Percentiles rank a stretch among this genome's conserved stretches.
Conservation (phyloP, 148 eudicot species). For the Rheum nobile region DNA sequence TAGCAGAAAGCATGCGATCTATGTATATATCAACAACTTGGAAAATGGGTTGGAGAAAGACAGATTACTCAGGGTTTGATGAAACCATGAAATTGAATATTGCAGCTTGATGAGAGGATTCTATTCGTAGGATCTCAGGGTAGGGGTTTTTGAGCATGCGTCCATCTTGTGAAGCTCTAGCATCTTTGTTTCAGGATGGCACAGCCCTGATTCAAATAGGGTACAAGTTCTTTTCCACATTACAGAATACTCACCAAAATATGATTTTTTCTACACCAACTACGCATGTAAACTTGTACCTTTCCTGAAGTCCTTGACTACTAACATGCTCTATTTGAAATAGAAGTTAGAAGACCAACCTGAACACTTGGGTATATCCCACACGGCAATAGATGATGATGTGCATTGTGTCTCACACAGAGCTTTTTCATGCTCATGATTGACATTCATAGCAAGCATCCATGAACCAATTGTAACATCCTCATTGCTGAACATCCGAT, state of each 20-base stretch:
- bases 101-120: neutral
- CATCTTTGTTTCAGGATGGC: slow-evolving; percentile 73
- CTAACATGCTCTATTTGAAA: no score
- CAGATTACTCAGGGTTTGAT: neutral
- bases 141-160: slow-evolving; percentile 53
- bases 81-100: neutral
- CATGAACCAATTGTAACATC: slow-evolving; percentile 94
- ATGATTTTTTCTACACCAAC: neutral
- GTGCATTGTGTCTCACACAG: slow-evolving; percentile 74
- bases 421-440: slow-evolving; percentile 56
- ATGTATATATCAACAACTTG: neutral
- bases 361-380: slow-evolving; percentile 98
- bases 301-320: neutral
- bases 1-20: neutral
- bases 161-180: slow-evolving; percentile 73
- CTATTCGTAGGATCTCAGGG: slow-evolving; percentile 32
- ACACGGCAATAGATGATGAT: slow-evolving; percentile 71
- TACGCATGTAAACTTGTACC: no score
- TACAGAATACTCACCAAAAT: no score
- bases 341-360: slow-evolving; percentile 22
- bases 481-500: slow-evolving; percentile 96
- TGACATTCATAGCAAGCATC: slow-evolving; percentile 99
- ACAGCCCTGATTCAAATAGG: slow-evolving; percentile 48
- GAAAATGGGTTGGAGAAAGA: neutral
- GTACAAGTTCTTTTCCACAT: no score